Conservation (phyloP, 768 basidiomycete genomes). For the Tulasnella sp. region DNA sequence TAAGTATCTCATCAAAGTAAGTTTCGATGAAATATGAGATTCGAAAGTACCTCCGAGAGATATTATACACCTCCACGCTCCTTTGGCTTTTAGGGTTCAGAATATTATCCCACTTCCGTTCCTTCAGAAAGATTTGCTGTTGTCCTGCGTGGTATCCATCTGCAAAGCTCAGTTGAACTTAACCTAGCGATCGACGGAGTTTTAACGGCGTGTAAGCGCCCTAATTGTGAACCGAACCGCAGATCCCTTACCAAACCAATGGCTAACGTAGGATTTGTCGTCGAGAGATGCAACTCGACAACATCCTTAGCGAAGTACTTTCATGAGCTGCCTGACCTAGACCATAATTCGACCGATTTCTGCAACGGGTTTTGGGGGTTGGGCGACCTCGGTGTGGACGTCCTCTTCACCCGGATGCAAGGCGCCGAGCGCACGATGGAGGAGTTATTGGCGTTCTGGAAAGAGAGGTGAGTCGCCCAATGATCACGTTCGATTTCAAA, state of each 20-base stretch:
- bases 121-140: background rate
- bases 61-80: background rate
- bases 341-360: slow-evolving; percentile 57
- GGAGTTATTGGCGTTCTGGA: slow-evolving; percentile 80
- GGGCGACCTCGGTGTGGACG: slow-evolving; percentile 79
- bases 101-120: background rate
- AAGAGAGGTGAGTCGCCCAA: slow-evolving; percentile 59
- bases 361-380: slow-evolving; percentile 96
- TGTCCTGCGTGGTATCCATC: no score
- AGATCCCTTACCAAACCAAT: background rate
- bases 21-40: no score
- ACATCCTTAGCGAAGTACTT: slow-evolving; percentile 35
- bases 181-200: no score
- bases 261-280: slow-evolving; percentile 42
- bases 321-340: slow-evolving; percentile 16
- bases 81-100: background rate
- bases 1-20: background rate
- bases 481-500: background rate
- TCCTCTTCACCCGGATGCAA: slow-evolving; percentile 79
- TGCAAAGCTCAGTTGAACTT: no score
- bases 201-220: no score
- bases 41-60: background rate
- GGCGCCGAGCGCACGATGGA: slow-evolving; percentile 83
- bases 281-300: slow-evolving; percentile 67
- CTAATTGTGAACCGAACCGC: no score